A percentile compares a stretch with the other conserved stretches of the same genome.
Conservation (phyloP, 2,329 filamentous ascomycete species). For the Exophiala spinifera region DNA sequence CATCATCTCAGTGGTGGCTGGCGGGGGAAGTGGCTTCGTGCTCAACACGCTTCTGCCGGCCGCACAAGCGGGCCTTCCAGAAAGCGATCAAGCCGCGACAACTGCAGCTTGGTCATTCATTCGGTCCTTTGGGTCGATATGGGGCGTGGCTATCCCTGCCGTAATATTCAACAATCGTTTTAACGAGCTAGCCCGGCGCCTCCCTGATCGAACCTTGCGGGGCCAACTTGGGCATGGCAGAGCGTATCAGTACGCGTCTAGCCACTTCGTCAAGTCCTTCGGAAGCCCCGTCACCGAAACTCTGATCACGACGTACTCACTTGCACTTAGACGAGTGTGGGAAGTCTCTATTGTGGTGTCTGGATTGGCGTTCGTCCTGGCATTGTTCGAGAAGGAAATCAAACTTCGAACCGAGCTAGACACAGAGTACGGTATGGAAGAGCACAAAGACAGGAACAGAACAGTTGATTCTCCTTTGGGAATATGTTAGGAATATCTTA, state of each 20-base stretch:
- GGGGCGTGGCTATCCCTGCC: constrained; percentile 31
- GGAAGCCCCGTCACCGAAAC: constrained; percentile 1
- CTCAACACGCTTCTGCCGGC: constrained; percentile 26
- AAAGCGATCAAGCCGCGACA: constrained; percentile 26
- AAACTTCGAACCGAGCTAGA: constrained; percentile 19
- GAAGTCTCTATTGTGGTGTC: constrained; percentile 21
- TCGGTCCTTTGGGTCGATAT: constrained; percentile 30
- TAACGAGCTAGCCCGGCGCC: background rate
- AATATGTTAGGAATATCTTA: no score
- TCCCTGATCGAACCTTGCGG: constrained; percentile 13
- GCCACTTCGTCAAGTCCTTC: constrained; percentile 14
- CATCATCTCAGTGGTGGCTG: constrained; percentile 25
- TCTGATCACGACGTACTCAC: constrained; percentile 11
- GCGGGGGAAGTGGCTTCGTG: constrained; percentile 24
- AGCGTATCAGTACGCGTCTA: constrained; percentile 28
- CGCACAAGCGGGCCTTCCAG: constrained; percentile 26
- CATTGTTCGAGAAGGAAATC: constrained; percentile 19
- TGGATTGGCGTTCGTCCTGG: constrained; percentile 19
- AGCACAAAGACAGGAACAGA: constrained; percentile 1
- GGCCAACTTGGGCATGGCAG: background rate
- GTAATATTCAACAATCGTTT: constrained; percentile 33
- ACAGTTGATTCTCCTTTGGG: no score
- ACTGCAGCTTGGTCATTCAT: constrained; percentile 31
- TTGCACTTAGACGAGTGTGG: constrained; percentile 21
- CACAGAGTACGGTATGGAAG: constrained; percentile 16